Base-by-base conservation (phyloP, 176 grass and related monocot genomes). In the Secale cereale region DNA sequence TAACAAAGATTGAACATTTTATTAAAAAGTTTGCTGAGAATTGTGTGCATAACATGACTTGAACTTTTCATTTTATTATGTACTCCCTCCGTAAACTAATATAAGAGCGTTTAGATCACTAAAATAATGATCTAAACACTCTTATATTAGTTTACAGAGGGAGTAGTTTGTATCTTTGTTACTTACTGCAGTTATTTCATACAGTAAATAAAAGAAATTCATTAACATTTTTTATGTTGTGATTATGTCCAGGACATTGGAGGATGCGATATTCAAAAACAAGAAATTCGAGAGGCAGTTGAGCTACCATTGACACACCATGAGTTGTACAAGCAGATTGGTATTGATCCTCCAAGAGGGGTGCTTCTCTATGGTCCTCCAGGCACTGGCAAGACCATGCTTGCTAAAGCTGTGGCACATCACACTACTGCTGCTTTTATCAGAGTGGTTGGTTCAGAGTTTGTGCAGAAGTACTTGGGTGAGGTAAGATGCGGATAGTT, bases 311-410 rank as follows among this genome's bases (percentile, higher is more conserved):
- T 75, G 72, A 75, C 72, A 19, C 72, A 75, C 14, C 72, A 75
- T 80, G 95, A 98, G 22, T 78, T 98, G 66, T 98, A 98, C 92
- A 98, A 98, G 85, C 95, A 98, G 83, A 98, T 98, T 80, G 95
- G 95, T 85, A 98, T 98, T 84, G 95, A 93, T 82, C 95, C 95
- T 26, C 95, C 95, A 39, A 93, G 92, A 93, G 95, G 95, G 30
- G 95, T 98, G 46, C 92, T 98, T 26, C 87, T 98, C 26, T 94
- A 98, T 86, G 95, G 95, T 22, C 95, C 92, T 28, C 95, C 95
- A 54, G 95, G 95, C 41, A 98, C 95, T 28, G 95, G 95, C 20
- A 98, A 98, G 85, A 98, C 95, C 8, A 98, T 98, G 95, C 95
- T 98, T 87, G 95, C 95, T 29, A 94, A 94, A 79, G 95, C 95